Base-by-base conservation (phyloP, 2,329 filamentous ascomycete species). In the Aspergillus fumigatus region DNA sequence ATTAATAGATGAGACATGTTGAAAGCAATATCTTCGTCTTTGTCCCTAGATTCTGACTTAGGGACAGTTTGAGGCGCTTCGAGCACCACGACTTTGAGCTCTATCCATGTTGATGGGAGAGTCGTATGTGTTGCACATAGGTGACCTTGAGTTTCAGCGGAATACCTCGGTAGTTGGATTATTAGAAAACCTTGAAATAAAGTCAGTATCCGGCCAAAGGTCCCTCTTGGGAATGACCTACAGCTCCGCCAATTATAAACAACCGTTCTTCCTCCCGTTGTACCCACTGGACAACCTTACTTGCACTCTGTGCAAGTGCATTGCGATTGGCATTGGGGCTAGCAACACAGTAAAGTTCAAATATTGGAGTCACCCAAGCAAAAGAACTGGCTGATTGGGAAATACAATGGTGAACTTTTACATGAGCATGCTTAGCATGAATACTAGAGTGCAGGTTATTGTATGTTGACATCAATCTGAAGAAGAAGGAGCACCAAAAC, bases 171-270 rank as follows among this genome's bases (percentile, higher is more conserved):
- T 14, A 23, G 25, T 25, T 7, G 32, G 32, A 38, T 38, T 38
- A 7, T 67, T 48, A 67, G 54, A 68, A 68, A 38, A 68, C 64
- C 66, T 68, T 17, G 27, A 29, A n/a, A n/a, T n/a, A n/a, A n/a
- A n/a, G n/a, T n/a, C n/a, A n/a, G n/a, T n/a, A n/a, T n/a, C n/a
- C n/a, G n/a, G n/a, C n/a, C n/a, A n/a, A n/a, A n/a, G n/a, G n/a
- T n/a, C n/a, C 7, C 9, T 23, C 4, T 10, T 14, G 11, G 29
- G 4, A 3, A 45, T 48, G 29, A 70, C 74, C 60, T 64, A 97
- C 93, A 47, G 92, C 94, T n/a, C 94, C 95, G 1, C 94, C 94
- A 69, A 99, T 94, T 58, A 99, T 96, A 70, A 99, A 99, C 5
- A 97, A 79, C 56, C 94, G 82, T 74, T 97, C 92, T 74, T 97